These are phyloP conservation scores for Fusarium sp. DNA, from an alignment of 2,329 filamentous ascomycete species.

Conservation along the genomic window DNA sequence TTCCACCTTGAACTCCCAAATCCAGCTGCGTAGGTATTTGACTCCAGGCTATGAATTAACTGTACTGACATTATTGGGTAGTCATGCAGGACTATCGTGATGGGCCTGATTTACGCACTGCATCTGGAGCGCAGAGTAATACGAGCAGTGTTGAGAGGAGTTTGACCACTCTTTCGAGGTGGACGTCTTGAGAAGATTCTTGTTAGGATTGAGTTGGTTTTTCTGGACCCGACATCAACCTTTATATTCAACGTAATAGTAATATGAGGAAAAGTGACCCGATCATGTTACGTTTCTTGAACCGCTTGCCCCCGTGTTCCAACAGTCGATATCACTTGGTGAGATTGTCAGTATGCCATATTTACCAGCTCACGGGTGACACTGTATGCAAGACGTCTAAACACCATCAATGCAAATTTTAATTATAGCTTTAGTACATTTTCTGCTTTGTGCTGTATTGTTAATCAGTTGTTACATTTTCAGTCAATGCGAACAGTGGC, in stretches of 20 bases:
- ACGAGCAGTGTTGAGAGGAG: not conserved
- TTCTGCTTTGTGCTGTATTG: not conserved
- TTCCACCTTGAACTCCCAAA: not conserved
- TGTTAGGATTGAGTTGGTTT: not conserved
- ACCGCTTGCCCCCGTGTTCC: not conserved
- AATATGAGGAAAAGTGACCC: not conserved
- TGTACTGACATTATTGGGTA: not conserved
- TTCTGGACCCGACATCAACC: not conserved
- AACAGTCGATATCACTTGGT: not conserved
- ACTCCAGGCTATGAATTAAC: not conserved
- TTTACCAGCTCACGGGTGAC: not conserved
- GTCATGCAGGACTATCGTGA: not conserved
- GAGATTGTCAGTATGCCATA: not conserved
- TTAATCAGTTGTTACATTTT: not conserved
- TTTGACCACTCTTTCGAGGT: not conserved
- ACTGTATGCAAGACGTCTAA: not conserved
- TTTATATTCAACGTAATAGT: not conserved
- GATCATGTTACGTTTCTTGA: not conserved
- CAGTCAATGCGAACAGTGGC: not conserved
- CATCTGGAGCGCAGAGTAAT: not conserved
- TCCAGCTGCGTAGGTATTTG: not conserved
- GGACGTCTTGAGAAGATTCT: not conserved
- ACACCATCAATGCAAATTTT: rapidly evolving
- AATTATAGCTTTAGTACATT: not conserved
- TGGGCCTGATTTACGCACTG: not conserved